Evolutionary conservation across 2,329 filamentous ascomycete genomes (phyloP).

Genomic region (Pyrenochaeta sp.): DNA sequence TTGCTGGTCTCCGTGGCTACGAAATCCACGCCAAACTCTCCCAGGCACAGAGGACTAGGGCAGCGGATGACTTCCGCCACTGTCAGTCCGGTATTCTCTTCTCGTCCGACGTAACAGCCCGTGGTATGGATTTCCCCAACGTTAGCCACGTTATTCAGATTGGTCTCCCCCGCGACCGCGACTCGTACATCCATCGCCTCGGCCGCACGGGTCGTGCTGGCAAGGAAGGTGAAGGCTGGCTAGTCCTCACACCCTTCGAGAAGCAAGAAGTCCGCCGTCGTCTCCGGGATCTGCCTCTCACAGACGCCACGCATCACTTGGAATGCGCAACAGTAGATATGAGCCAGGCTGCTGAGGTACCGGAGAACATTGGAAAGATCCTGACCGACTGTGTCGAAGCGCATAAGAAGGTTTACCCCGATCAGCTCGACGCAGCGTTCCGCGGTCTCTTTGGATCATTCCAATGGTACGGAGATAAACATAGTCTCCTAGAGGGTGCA

Average conservation of each 20-base stretch:
- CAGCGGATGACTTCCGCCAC: constrained; percentile 75
- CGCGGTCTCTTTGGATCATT: constrained; percentile 65
- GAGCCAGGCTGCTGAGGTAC: constrained; percentile 51
- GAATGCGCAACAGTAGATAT: constrained; percentile 60
- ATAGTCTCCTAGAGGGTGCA: constrained; percentile 53
- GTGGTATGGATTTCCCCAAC: constrained; percentile 63
- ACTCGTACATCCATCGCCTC: constrained; percentile 62
- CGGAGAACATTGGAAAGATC: constrained; percentile 52
- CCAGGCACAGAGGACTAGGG: constrained; percentile 73
- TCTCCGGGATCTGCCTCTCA: constrained; percentile 68
- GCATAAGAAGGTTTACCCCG: constrained; percentile 53
- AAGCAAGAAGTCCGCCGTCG: constrained; percentile 57
- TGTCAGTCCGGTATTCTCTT: constrained; percentile 64
- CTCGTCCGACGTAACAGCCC: constrained; percentile 61
- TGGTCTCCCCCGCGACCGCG: constrained; percentile 55
- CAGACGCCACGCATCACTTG: constrained; percentile 61
- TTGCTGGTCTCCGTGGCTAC: constrained; percentile 53
- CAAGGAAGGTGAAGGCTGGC: constrained; percentile 75
- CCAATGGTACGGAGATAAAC: constrained; percentile 53
- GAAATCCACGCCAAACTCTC: constrained; percentile 82
- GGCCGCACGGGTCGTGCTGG: constrained; percentile 70
- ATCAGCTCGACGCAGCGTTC: constrained; percentile 62
- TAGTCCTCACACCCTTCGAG: constrained; percentile 69
- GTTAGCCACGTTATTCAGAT: constrained; percentile 63
- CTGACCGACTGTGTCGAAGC: constrained; percentile 57